Evolutionary conservation across 1,284 basidiomycete species (phyloP), one percentile per base, ranked within the genome.

Genomic region (Ustilago hordei): DNA sequence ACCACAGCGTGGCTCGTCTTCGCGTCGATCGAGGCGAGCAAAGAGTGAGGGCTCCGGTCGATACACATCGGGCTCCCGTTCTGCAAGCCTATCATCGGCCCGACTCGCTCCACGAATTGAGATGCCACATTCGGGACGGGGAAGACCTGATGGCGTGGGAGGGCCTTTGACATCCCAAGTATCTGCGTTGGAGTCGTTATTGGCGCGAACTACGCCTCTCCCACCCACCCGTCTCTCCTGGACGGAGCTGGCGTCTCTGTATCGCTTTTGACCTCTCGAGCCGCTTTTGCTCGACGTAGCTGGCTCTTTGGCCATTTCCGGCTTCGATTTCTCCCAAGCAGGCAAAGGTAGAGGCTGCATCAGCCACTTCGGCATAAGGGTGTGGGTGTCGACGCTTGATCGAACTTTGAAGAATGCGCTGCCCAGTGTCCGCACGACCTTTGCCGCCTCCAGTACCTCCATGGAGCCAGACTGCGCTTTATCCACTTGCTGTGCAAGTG

Each of bases 271-370:
- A 8, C 55, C 36, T 38, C 57, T 13, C 23, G 36, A 38, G 31
- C 53, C n/a, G 17, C 38, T 39, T 32, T 23, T 13, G 38, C 45
- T 35, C 15, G 31, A 11, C 11, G 35, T 12, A 15, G 58, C 13
- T 7, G 38, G 28, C 45, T 32, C 36, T 13, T 19, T 55, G 4
- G 19, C 32, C 4, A 43, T n/a, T 8, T n/a, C 45, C 2, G 35
- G 8, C 12, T 19, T 6, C n/a, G 61, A 57, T 6, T 23, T 41
- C n/a, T 19, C 15, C 48, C 52, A 56, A 4, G 38, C 47, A 7
- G 62, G 68, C 5, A 69, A 55, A 12, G 54, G 54, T 2, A 47
- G 54, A 47, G 61, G 62, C 3, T 32, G 28, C 54, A 64, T 57
- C 8, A 69, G 55, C 68, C 68, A 69, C 8, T 23, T 17, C 3